These are phyloP conservation scores for Cytospora leucostoma DNA, from an alignment of 2,329 filamentous ascomycete genomes.

Conservation along the genomic window DNA sequence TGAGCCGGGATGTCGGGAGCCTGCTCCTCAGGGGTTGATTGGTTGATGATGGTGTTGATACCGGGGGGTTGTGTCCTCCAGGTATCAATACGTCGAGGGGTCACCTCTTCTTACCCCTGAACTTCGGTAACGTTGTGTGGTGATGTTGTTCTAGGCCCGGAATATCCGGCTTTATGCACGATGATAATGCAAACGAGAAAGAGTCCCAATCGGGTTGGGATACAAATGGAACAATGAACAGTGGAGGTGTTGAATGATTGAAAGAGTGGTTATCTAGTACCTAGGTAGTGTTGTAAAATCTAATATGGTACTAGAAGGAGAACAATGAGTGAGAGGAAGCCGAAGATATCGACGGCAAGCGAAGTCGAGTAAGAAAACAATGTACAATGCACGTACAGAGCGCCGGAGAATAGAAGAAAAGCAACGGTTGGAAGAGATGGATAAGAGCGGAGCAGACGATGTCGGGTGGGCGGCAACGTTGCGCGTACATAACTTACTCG, in stretches of 20 bases:
- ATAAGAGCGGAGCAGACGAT: slow-evolving; percentile 2
- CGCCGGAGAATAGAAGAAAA: background rate
- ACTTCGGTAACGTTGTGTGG: slow-evolving; percentile 8
- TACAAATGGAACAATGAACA: background rate
- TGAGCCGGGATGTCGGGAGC: slow-evolving; percentile 14
- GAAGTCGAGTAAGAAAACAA: slow-evolving; percentile 2
- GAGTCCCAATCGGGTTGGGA: background rate
- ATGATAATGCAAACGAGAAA: background rate
- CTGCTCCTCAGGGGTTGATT: slow-evolving; percentile 20
- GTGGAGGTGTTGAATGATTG: background rate
- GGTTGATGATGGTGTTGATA: background rate
- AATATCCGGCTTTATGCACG: background rate
- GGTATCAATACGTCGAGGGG: background rate
- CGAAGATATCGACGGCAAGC: slow-evolving; percentile 17
- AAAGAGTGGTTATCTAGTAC: background rate
- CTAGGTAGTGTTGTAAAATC: slow-evolving; percentile 15
- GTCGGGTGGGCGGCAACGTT: slow-evolving; percentile 15
- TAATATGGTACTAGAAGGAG: background rate
- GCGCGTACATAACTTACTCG: slow-evolving; percentile 23
- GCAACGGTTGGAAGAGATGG: background rate
- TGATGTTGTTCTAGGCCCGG: background rate
- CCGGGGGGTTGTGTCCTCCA: background rate
- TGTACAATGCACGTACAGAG: background rate
- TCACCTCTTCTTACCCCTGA: background rate
- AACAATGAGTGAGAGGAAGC: slow-evolving; percentile 16